These are phyloP conservation scores for Plectosphaerella cucumerina DNA, from an alignment of 2,329 filamentous ascomycete species.

Conservation along the genomic window DNA sequence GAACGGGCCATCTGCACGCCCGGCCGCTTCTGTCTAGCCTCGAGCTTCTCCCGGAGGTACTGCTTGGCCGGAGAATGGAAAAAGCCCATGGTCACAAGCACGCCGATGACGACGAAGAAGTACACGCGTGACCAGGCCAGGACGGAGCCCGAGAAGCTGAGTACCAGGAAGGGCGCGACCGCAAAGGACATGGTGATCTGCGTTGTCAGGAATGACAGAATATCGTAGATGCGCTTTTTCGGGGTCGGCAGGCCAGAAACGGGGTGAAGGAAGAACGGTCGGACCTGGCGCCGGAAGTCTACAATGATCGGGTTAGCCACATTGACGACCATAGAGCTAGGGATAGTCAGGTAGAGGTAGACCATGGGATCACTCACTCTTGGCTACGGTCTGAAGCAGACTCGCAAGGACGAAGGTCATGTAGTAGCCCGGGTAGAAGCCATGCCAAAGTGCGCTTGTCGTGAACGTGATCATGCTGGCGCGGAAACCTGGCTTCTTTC, in stretches of 20 bases:
- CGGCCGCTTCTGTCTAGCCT: conserved; percentile 48
- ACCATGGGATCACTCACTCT: conserved; percentile 61
- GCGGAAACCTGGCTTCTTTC: conserved; percentile 93
- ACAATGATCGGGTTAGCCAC: not conserved
- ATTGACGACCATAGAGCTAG: conserved; percentile 7
- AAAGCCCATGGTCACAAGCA: conserved; percentile 61
- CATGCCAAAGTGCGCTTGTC: conserved; percentile 96
- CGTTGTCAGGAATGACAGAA: conserved; percentile 69
- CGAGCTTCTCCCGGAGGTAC: conserved; percentile 51
- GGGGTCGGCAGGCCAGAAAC: conserved; percentile 64
- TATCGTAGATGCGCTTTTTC: conserved; percentile 82
- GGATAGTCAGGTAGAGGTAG: not conserved
- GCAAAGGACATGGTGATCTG: conserved; percentile 82
- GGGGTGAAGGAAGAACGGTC: conserved; percentile 87
- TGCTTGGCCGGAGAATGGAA: conserved; percentile 76
- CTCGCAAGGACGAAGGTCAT: conserved; percentile 84
- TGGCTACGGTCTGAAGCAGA: conserved; percentile 88
- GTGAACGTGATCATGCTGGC: conserved; percentile 91
- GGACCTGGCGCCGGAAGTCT: conserved; percentile 87
- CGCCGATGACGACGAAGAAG: conserved; percentile 76
- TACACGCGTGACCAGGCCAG: conserved; percentile 81
- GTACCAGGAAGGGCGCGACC: conserved; percentile 79
- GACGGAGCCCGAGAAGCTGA: conserved; percentile 67
- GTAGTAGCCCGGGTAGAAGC: conserved; percentile 97
- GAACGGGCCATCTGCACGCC: conserved; percentile 43